Percentiles rank a stretch among this genome's conserved stretches.
These are phyloP conservation scores for Sanguinoderma infundibulare DNA, from an alignment of 1,284 basidiomycete species.

Conservation along the genomic window DNA sequence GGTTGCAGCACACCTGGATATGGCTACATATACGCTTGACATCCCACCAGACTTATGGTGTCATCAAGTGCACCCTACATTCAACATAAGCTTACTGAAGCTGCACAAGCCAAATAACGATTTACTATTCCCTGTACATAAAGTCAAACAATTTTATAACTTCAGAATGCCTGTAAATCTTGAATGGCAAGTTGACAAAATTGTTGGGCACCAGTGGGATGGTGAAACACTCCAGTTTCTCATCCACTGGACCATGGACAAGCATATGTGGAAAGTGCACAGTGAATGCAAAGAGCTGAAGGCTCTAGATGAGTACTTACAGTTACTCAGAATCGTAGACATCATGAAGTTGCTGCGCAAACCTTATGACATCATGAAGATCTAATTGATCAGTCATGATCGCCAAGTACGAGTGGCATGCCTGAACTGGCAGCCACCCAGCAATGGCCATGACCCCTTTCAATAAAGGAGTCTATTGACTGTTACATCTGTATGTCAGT, in stretches of 20 bases:
- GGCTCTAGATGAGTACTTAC: neutral
- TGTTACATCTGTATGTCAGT: no score
- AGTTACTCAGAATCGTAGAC: neutral
- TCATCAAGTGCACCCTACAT: slow-evolving; percentile 31
- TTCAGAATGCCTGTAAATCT: slow-evolving; percentile 25
- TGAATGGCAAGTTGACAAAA: slow-evolving; percentile 29
- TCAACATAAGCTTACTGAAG: slow-evolving; percentile 32
- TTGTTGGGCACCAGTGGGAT: slow-evolving; percentile 25
- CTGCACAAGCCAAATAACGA: slow-evolving; percentile 29
- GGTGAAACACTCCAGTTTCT: slow-evolving; percentile 32
- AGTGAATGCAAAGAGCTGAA: neutral
- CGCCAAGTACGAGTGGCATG: no score
- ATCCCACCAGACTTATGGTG: slow-evolving; percentile 28
- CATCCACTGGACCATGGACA: neutral
- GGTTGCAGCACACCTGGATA: slow-evolving; percentile 12
- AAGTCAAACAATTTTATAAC: slow-evolving; percentile 27
- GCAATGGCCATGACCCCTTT: no score
- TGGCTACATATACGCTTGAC: slow-evolving; percentile 33
- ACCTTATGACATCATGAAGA: no score
- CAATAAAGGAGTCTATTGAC: no score
- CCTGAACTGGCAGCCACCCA: no score
- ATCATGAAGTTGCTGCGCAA: neutral
- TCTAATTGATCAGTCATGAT: no score
- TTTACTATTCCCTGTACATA: slow-evolving; percentile 28
- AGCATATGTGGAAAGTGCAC: neutral